Conservation (phyloP, 331 rosid species). For the Phaseolus coccineus region DNA sequence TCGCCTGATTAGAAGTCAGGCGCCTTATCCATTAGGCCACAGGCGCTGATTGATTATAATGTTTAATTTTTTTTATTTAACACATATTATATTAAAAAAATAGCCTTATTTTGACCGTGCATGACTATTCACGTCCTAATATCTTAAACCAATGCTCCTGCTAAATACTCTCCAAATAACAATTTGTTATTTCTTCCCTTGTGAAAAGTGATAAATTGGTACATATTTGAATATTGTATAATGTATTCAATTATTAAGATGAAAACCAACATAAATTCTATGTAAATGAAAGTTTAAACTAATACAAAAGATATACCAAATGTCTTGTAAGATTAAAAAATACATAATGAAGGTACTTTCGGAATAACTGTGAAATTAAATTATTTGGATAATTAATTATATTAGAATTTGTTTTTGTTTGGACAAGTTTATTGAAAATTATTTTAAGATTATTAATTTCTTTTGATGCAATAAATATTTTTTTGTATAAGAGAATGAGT, state of each 20-base stretch:
- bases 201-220: background rate
- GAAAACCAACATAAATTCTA: background rate
- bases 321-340: background rate
- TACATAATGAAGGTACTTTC: too few species aligned
- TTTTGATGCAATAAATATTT: too few species aligned
- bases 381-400: too few species aligned
- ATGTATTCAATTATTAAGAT: background rate
- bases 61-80: too few species aligned
- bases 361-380: too few species aligned
- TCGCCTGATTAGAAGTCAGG: slow-evolving; percentile 90
- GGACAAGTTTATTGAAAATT: too few species aligned
- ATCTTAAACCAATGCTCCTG: background rate
- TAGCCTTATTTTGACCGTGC: too few species aligned
- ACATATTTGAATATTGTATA: background rate
- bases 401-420: too few species aligned
- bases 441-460: too few species aligned
- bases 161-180: background rate
- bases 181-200: background rate
- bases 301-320: background rate
- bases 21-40: slow-evolving; percentile 98
- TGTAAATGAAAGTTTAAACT: background rate
- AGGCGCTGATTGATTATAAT: slow-evolving; percentile 29
- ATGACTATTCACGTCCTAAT: too few species aligned
- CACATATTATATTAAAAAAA: too few species aligned
- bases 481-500: too few species aligned